Evolutionary conservation across 1,284 basidiomycete genomes (phyloP).

Genomic region (Leucoagaricus sp.): DNA sequence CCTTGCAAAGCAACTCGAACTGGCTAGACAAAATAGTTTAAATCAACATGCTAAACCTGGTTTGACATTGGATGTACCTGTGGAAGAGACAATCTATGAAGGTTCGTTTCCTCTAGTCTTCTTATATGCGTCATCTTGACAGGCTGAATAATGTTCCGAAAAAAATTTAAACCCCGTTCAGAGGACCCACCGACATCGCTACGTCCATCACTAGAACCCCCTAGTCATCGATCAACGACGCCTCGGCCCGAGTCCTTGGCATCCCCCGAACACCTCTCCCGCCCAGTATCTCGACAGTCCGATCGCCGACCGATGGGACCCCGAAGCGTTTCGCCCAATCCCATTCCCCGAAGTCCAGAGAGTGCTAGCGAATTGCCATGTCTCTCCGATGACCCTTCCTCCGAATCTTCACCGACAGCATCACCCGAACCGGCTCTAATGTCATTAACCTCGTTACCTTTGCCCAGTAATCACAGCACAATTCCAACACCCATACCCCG

Average conservation of each 20-base stretch:
- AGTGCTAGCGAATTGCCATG: constrained; percentile 25
- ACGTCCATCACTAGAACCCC: constrained; percentile 48
- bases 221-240: constrained; percentile 37
- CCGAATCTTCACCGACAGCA: constrained; percentile 33
- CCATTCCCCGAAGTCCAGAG: constrained; percentile 35
- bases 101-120: constrained; percentile 39
- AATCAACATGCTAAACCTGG: constrained; percentile 59
- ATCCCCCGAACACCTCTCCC: constrained; percentile 29
- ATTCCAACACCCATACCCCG: constrained; percentile 48
- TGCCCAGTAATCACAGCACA: constrained; percentile 26
- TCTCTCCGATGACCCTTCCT: constrained; percentile 36
- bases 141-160: no score
- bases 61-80: constrained; percentile 43
- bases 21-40: constrained; percentile 80
- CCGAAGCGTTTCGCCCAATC: constrained; percentile 42
- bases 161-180: constrained; percentile 30
- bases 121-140: constrained; percentile 1
- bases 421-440: constrained; percentile 30
- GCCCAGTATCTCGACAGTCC: constrained; percentile 43
- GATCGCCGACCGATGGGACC: constrained; percentile 71
- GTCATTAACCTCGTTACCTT: constrained; percentile 31
- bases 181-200: constrained; percentile 60
- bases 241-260: constrained; percentile 35
- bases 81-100: constrained; percentile 74
- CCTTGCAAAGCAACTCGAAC: constrained; percentile 69